Base-by-base conservation (phyloP, 805 yeast species). In the Dipodascus albidus region DNA sequence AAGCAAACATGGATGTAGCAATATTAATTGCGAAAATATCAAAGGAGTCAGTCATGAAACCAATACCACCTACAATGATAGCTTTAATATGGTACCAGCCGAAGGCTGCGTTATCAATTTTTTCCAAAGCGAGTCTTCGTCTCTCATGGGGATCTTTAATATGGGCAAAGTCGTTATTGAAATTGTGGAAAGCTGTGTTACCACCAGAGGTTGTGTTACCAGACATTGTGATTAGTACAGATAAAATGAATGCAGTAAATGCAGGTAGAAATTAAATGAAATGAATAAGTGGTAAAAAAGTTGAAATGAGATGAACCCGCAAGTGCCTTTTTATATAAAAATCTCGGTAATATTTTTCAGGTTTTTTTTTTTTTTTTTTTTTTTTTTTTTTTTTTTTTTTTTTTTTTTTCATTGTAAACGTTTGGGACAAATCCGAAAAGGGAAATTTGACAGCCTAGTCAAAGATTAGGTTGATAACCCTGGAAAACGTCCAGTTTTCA, bases 41-140 rank as follows among this genome's bases (percentile, higher is more conserved):
- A 70, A 89, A 88, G 53, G 96, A 81, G 72, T 88, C 96, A 24
- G 96, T 88, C 71, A 89, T 69, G 80, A 88, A 88, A 68, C 96
- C 96, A 59, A 87, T 93, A 75, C 96, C 88, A 11, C 95, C 95
- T 66, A 87, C 88, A 69, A 79, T 67, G 62, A 87, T 85, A 74
- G 75, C 75, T 65, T 74, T 74, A 50, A 78, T 68, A 60, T 78
- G 82, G 61, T 79, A 76, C 82, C 82, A 77, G 42, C 80, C 79
- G 60, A 78, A 78, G 21, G 78, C 77, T 50, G 80, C 78, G 57
- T 74, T 72, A 65, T 78, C 82, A 56, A 78, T 77, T 61, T 77
- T 79, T 65, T 77, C 82, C 63, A 78, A 71, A 27, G 82, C 82
- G 62, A 78, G 72, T 67, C 82, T 74, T 65, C 81, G 75, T 66